Percentiles rank a stretch among this genome's conserved stretches.
Evolutionary conservation across 306 rosid genomes (phyloP).

Genomic region (Hippophae tibetana): DNA sequence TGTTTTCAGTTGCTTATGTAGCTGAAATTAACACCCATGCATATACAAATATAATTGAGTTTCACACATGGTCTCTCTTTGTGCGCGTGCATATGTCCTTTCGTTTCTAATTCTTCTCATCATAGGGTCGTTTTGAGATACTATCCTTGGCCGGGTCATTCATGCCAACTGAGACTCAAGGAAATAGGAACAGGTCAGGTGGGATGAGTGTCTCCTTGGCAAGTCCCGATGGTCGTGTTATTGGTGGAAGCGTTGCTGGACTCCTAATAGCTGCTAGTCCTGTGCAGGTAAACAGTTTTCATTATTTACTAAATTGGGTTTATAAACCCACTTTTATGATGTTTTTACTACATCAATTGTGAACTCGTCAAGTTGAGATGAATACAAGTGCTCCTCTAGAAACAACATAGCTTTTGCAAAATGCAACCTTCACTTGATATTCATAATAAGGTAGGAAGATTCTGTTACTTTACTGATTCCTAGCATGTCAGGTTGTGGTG

Average conservation of each 20-base stretch:
- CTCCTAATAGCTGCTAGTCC: slow-evolving; percentile 67
- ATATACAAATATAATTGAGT: no score
- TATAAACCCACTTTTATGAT: background rate
- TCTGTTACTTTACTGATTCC: background rate
- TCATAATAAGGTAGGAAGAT: no score
- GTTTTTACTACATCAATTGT: no score
- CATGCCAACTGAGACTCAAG: slow-evolving; percentile 66
- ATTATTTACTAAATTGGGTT: background rate
- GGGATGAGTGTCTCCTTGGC: slow-evolving; percentile 69
- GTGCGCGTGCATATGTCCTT: background rate
- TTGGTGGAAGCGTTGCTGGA: slow-evolving; percentile 75
- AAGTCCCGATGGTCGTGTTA: slow-evolving; percentile 64
- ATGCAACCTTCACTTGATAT: no score
- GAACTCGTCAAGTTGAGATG: no score
- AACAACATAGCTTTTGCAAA: no score
- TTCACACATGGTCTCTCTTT: background rate
- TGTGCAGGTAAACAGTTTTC: slow-evolving; percentile 48
- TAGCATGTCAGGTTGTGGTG: slow-evolving; percentile 56
- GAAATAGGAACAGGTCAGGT: slow-evolving; percentile 65
- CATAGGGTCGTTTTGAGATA: slow-evolving; percentile 80
- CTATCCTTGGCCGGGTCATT: slow-evolving; percentile 68
- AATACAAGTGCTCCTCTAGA: no score
- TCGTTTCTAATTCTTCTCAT: background rate
- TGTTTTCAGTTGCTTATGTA: background rate
- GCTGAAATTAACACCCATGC: no score